Evolutionary conservation across 2,329 filamentous ascomycete genomes (phyloP), one percentile per base, ranked within the genome.

Genomic region (Aspergillus quadrilineatus): DNA sequence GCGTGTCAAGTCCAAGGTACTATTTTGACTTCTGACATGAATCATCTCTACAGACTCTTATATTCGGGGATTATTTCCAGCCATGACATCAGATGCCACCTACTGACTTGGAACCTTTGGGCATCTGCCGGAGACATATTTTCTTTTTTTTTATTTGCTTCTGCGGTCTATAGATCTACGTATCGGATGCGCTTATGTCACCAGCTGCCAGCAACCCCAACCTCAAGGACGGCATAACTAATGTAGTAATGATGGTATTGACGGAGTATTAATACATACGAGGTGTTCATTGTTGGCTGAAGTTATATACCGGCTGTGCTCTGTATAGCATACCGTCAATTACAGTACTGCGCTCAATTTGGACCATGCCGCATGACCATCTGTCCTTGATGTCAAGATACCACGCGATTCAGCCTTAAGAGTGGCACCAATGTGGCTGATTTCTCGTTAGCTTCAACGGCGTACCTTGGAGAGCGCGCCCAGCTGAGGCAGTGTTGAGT

Each of bases 21-120:
- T 22, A 1, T 29, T 30, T 12, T 43, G 22, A 45, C 28, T 32
- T 29, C 30, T 12, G 39, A 7, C 32, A 36, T 22, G 30, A 43
- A 28, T 52, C 30, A 28, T 53, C 22, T 46, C 39, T 41, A 47
- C 26, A 42, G 34, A 12, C 14, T 43, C 36, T 36, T 44, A 9
- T 14, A 34, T n/a, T 50, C 37, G 26, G 37, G 37, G 6, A 9
- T 9, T 34, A 9, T 4, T n/a, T 32, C 42, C 49, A 22, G 29
- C 32, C 34, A 42, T 53, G 51, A 53, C 51, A 53, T 53, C 51
- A 48, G 26, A 42, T 6, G 43, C 30, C 51, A 48, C 42, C 32
- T 36, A 22, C 22, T 22, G 22, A 22, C 22, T 22, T 22, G 22
- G 22, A 22, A 22, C 22, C 22, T 22, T 22, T 22, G 22, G 2